phyloP scores from a whole-genome alignment of 2,329 filamentous ascomycete species.

The Botryotinia narcissicola region DNA sequence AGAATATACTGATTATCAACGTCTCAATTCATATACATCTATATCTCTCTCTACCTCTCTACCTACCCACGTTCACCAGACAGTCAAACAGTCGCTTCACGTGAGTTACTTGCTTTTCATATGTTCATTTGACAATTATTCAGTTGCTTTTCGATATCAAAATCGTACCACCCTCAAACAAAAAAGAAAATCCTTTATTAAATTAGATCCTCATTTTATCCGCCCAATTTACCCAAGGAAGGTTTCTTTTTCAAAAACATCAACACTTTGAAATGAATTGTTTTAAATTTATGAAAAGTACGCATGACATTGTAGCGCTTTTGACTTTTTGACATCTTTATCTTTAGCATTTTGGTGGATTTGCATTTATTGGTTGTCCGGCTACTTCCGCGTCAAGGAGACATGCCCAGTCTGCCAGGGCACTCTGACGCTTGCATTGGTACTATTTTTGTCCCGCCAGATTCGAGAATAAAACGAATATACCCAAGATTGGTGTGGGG shows the following conservation, averaged over 20 bases:
- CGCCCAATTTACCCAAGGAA: neutral
- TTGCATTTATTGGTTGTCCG: neutral
- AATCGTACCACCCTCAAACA: neutral
- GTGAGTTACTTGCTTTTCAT: neutral
- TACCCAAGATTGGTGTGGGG: slow-evolving; percentile 1
- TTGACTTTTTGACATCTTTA: neutral
- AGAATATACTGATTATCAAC: neutral
- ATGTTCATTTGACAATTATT: neutral
- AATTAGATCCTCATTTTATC: neutral
- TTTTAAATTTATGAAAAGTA: neutral
- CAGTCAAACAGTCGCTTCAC: neutral
- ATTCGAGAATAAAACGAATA: neutral
- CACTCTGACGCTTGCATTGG: neutral
- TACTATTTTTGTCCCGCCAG: slow-evolving; percentile 2
- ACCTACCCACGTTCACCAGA: neutral
- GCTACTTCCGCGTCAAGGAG: neutral
- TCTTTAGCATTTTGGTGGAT: neutral
- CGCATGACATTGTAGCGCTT: neutral
- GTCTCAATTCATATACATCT: neutral
- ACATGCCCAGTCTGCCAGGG: neutral
- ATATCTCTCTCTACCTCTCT: neutral
- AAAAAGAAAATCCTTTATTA: neutral
- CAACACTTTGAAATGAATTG: neutral
- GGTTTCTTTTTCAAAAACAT: neutral
- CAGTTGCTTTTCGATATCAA: neutral